A percentile compares a stretch with the other conserved stretches of the same genome.
Evolutionary conservation across 352 stramenopile species (phyloP).

Genomic region (Blastocystis sp.): DNA sequence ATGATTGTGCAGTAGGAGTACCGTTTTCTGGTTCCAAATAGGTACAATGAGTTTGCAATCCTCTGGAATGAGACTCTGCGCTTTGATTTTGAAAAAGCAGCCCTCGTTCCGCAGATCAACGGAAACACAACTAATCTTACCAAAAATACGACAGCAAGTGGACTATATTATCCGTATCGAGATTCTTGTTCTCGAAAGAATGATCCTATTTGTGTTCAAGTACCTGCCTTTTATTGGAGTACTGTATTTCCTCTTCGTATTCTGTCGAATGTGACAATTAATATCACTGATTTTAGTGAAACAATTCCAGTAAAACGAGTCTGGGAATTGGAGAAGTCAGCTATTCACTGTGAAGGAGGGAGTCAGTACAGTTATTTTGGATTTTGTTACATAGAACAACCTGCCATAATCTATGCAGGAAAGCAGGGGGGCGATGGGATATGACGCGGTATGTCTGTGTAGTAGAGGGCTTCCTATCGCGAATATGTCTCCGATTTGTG

Average conservation of each 20-base stretch:
- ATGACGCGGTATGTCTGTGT: not conserved
- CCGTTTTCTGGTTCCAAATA: not conserved
- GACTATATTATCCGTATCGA: slow-evolving; percentile 42
- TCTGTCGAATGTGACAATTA: not conserved
- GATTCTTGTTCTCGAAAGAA: slow-evolving; percentile 4
- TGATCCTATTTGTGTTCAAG: slow-evolving; percentile 32
- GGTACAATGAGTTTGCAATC: slow-evolving; percentile 33
- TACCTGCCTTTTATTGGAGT: not conserved
- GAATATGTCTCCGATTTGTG: slow-evolving; percentile 5
- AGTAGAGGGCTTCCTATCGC: not conserved
- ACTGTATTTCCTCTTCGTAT: not conserved
- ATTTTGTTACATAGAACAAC: slow-evolving; percentile 2
- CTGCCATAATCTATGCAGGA: not conserved
- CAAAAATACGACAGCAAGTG: not conserved
- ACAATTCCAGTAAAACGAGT: not conserved
- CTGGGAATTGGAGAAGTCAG: not conserved
- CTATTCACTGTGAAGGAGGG: slow-evolving; percentile 6
- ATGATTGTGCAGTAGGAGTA: slow-evolving; percentile 19
- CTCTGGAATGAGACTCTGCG: not conserved
- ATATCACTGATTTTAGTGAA: not conserved
- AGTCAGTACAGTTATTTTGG: not conserved
- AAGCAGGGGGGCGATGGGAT: not conserved
- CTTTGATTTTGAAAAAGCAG: not conserved
- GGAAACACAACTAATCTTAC: not conserved
- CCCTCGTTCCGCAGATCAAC: not conserved